These are phyloP conservation scores for Claviceps citrina DNA, from an alignment of 2,329 filamentous ascomycete species.

Conservation along the genomic window DNA sequence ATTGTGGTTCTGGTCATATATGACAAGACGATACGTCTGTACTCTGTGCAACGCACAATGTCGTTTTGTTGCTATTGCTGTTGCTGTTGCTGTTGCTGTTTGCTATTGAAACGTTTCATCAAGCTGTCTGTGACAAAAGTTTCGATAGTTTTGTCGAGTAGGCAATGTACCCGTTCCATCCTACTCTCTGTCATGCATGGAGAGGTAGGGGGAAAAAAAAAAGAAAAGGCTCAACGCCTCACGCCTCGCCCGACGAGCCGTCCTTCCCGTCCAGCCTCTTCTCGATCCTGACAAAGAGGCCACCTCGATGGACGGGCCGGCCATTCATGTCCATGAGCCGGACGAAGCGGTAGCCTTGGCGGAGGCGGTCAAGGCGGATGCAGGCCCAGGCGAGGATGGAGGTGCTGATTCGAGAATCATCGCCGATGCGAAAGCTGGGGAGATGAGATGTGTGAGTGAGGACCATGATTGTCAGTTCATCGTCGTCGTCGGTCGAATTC, in stretches of 20 bases:
- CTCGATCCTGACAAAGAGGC: constrained; percentile 36
- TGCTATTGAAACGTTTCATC: no score
- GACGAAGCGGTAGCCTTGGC: constrained; percentile 39
- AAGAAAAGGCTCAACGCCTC: no score
- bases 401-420: constrained; percentile 26
- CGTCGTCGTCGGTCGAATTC: no score
- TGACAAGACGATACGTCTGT: neutral
- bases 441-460: no score
- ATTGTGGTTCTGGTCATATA: no score
- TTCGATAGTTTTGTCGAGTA: no score
- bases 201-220: no score
- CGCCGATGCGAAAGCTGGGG: constrained; percentile 38
- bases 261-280: constrained; percentile 20
- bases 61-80: neutral
- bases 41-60: neutral
- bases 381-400: constrained; percentile 39
- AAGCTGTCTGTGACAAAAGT: no score
- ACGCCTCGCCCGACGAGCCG: no score
- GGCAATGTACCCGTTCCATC: no score
- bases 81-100: neutral
- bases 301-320: constrained; percentile 27
- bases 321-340: constrained; percentile 32
- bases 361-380: constrained; percentile 42
- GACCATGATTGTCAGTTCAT: no score
- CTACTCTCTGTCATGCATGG: no score